Conservation (phyloP, 768 basidiomycete species). For the Grammothele lineata region DNA sequence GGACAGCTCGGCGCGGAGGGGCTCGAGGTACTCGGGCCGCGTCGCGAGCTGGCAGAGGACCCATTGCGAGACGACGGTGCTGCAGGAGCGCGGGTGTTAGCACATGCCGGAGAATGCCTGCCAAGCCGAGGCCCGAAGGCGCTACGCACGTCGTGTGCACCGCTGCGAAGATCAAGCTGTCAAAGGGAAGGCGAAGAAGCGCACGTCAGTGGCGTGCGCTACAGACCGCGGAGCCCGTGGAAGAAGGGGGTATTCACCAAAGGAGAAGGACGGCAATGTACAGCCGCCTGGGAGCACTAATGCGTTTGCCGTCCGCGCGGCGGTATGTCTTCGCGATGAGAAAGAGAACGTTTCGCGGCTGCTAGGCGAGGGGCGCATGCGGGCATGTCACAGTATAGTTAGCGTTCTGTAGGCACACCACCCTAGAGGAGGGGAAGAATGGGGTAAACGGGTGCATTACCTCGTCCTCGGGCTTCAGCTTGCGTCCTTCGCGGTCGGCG, state of each 20-base stretch:
- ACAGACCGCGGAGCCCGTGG: too few relatives aligned
- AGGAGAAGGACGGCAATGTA: slow-evolving; percentile 27
- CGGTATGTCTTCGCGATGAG: slow-evolving; percentile 17
- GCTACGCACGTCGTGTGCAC: slow-evolving; percentile 32
- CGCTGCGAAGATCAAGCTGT: slow-evolving; percentile 32
- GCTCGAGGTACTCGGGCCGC: slow-evolving; percentile 27
- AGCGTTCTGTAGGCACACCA: neutral
- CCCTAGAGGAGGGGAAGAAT: too few relatives aligned
- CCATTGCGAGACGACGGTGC: slow-evolving; percentile 32
- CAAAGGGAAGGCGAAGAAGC: neutral
- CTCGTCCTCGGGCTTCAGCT: too few relatives aligned
- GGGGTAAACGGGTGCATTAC: too few relatives aligned
- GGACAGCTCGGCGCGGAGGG: slow-evolving; percentile 26
- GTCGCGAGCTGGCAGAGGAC: slow-evolving; percentile 29
- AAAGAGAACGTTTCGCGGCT: slow-evolving; percentile 16
- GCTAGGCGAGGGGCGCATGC: slow-evolving; percentile 2
- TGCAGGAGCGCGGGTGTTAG: slow-evolving; percentile 2
- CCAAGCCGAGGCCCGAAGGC: neutral
- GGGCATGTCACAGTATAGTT: neutral
- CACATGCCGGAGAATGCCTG: neutral
- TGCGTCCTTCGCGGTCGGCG: too few relatives aligned
- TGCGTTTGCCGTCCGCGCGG: slow-evolving; percentile 4
- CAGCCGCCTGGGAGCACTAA: slow-evolving; percentile 14
- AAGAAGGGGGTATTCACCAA: slow-evolving; percentile 15
- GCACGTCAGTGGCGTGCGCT: neutral